Evolutionary conservation across 108 stramenopile genomes (phyloP).

Genomic region (Cylindrotheca closterium): DNA sequence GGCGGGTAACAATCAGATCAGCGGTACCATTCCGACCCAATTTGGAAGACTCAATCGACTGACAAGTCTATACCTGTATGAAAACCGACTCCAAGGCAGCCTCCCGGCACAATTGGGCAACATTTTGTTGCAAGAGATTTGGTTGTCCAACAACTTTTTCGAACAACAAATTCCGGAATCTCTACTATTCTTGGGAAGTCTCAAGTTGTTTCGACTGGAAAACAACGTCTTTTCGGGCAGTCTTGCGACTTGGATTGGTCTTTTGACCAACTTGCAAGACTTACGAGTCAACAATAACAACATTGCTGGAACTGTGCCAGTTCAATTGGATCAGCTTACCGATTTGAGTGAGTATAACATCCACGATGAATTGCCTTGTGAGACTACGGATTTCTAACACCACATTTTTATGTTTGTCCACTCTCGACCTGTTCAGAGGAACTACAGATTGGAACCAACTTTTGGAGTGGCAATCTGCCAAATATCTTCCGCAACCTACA

Average conservation of each 20-base stretch:
- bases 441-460: constrained; percentile 28
- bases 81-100: constrained; percentile 18
- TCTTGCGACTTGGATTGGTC: constrained; percentile 55
- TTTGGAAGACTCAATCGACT: constrained; percentile 28
- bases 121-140: constrained; percentile 24
- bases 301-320: neutral
- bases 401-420: too few species aligned
- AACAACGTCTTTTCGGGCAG: constrained; percentile 68
- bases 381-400: too few species aligned
- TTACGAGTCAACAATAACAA: constrained; percentile 4
- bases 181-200: constrained; percentile 41
- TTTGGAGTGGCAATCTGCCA: constrained; percentile 49
- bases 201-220: constrained; percentile 32
- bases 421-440: too few species aligned
- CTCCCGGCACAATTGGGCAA: constrained; percentile 29
- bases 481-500: constrained; percentile 23
- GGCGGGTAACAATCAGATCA: constrained; percentile 24
- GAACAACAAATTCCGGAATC: constrained; percentile 40
- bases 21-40: constrained; percentile 26
- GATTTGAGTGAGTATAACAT: constrained; percentile 32
- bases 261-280: neutral
- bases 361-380: too few species aligned
- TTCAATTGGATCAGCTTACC: neutral
- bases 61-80: constrained; percentile 21
- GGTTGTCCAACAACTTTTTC: constrained; percentile 41